Percentiles rank a stretch among this genome's conserved stretches.
Conservation (phyloP, 345 rosid species). For the sweet orange (Citrus sinensis) region DNA sequence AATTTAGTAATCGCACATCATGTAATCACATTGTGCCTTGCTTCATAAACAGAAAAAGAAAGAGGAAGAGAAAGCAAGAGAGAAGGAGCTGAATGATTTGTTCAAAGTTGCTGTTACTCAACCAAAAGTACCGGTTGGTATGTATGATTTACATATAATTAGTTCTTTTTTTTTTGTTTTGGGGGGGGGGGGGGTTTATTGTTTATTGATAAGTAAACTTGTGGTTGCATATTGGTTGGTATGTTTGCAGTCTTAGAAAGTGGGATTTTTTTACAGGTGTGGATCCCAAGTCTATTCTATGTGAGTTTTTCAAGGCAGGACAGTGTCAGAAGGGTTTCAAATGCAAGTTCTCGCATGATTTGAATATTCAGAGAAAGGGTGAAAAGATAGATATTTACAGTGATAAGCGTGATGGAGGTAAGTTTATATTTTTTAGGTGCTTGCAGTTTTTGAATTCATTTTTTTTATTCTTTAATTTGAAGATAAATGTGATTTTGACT, state of each 20-base stretch:
- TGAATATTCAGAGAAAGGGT: constrained; percentile 96
- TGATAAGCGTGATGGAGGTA: constrained; percentile 87
- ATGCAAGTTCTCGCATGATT: constrained; percentile 95
- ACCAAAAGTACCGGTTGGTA: constrained; percentile 91
- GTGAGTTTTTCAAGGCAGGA: constrained; percentile 87
- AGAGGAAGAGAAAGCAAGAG: constrained; percentile 94
- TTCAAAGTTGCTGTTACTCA: constrained; percentile 92
- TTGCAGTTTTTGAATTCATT: neutral
- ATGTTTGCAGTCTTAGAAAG: constrained; percentile 4
- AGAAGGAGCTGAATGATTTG: constrained; percentile 87
- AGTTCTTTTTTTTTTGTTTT: neutral
- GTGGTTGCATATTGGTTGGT: neutral
- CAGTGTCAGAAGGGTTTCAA: constrained; percentile 89
- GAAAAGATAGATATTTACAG: constrained; percentile 90
- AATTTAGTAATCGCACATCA: neutral
- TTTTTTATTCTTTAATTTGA: neutral
- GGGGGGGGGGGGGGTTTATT: neutral
- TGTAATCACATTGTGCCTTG: neutral
- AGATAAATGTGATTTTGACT: constrained; percentile 2
- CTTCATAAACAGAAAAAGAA: constrained; percentile 74
- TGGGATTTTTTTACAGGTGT: constrained; percentile 53
- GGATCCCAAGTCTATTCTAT: constrained; percentile 91
- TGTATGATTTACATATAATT: neutral
- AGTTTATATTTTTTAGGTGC: neutral
- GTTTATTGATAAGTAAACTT: neutral